These are phyloP conservation scores for Dipteronia dyeriana DNA, from an alignment of 345 rosid species.

Conservation along the genomic window DNA sequence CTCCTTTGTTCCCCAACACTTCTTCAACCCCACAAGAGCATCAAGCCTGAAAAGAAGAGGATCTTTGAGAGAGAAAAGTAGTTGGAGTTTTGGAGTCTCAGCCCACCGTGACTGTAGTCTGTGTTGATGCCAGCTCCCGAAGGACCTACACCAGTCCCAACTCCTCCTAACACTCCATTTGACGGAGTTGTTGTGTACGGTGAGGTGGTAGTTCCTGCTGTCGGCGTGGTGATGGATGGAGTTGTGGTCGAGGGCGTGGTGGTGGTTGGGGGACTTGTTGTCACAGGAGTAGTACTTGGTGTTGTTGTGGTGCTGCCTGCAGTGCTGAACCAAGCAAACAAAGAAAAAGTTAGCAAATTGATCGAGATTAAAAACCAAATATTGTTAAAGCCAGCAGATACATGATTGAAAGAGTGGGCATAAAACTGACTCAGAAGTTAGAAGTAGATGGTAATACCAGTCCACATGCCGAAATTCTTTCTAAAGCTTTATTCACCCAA, in stretches of 20 bases:
- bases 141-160: conserved; percentile 44
- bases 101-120: conserved; percentile 39
- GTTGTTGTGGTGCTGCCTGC: conserved; percentile 27
- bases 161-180: conserved; percentile 54
- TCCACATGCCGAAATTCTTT: background rate
- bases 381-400: background rate
- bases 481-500: background rate
- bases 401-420: background rate
- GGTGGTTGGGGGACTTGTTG: conserved; percentile 23
- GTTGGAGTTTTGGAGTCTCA: conserved; percentile 15
- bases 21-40: conserved; percentile 37
- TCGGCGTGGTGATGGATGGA: conserved; percentile 29
- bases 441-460: background rate
- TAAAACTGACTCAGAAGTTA: background rate
- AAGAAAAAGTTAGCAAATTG: background rate
- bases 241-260: conserved; percentile 35
- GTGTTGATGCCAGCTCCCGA: conserved; percentile 44
- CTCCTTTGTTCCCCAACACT: background rate
- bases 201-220: conserved; percentile 33
- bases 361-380: background rate
- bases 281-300: background rate
- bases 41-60: conserved; percentile 28
- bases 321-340: conserved; percentile 17
- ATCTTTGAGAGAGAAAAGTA: background rate
- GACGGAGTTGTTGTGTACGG: conserved; percentile 51